Evolutionary conservation across 805 yeast genomes (phyloP), one percentile per base, ranked within the genome.

Genomic region (Starmerella cellae): DNA sequence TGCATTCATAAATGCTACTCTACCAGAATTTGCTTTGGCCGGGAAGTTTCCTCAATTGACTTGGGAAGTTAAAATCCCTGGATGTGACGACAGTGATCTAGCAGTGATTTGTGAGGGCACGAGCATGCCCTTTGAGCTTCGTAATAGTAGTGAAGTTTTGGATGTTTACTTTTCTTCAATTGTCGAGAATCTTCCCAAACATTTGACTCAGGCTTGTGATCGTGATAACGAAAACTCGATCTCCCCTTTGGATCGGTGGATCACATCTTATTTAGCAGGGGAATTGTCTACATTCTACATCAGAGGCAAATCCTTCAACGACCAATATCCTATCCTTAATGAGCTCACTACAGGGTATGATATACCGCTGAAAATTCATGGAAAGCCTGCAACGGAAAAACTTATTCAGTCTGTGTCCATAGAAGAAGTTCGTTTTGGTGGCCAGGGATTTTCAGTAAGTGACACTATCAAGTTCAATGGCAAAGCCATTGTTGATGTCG

Each of bases 11-110:
- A 43, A 42, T 18, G 43, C 47, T 1, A 29, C 43, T 13, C 37
- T 46, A 5, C 34, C 28, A 21, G 38, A 40, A 14, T 39, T 42
- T 29, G 40, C 45, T 10, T 30, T 53, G 9, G 30, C 46, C 2
- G 60, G 52, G 10, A 16, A 28, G 31, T 21, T 60, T n/a, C 64
- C 64, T 1, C 35, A 44, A 8, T 30, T 58, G 20, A 26, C 39
- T 5, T 60, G 64, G 64, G 32, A 35, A 1, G 37, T 59, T 9
- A 47, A 47, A 41, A 48, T 60, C 2, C 51, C 51, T 1, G 61
- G 58, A n/a, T 60, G 64, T 37, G 42, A 35, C 10, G 31, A 36
- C 18, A n/a, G 32, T 5, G 17, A 38, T 13, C 27, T 40, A 8
- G 42, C 42, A 22, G 49, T 51, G 4, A 40, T 41, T 5, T 45